phyloP scores from a whole-genome alignment of 2,329 filamentous ascomycete species.

The Beauveria rudraprayagi region DNA sequence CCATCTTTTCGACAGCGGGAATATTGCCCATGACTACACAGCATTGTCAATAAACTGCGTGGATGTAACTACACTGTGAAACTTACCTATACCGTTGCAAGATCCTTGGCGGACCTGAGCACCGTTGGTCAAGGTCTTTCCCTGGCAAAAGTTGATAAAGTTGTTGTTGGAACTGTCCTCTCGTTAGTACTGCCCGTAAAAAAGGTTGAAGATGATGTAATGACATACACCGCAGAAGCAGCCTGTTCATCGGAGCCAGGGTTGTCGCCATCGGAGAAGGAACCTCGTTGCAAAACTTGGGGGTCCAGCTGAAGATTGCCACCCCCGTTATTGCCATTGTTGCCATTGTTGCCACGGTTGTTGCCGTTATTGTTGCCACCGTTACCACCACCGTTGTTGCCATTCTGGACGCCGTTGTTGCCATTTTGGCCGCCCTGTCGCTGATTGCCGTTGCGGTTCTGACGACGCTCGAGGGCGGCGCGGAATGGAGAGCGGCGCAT shows the following conservation, averaged over 20 bases:
- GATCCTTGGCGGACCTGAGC: conserved; percentile 49
- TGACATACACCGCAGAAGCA: conserved; percentile 42
- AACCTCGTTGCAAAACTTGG: too few relatives aligned
- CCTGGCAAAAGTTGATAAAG: conserved; percentile 56
- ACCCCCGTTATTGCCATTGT: conserved; percentile 8
- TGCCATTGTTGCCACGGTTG: conserved; percentile 12
- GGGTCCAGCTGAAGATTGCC: too few relatives aligned
- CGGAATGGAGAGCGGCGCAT: conserved; percentile 31
- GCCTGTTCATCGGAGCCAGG: conserved; percentile 39
- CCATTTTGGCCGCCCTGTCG: conserved; percentile 17
- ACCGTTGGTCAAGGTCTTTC: conserved; percentile 51
- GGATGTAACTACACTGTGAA: background rate
- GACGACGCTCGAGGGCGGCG: conserved; percentile 32
- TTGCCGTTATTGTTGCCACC: conserved; percentile 14
- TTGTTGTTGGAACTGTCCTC: conserved; percentile 46
- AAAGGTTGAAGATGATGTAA: background rate
- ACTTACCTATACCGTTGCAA: conserved; percentile 55
- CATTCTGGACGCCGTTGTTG: conserved; percentile 12
- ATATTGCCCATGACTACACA: conserved; percentile 52
- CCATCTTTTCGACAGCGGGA: conserved; percentile 46
- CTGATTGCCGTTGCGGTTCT: conserved; percentile 23
- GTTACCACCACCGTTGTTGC: conserved; percentile 2
- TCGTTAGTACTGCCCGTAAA: conserved; percentile 15
- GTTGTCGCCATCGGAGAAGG: conserved; percentile 21
- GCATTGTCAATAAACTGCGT: conserved; percentile 5